phyloP scores from a whole-genome alignment of 371 early-diverging fungal species.

The Mortierella sp. region DNA sequence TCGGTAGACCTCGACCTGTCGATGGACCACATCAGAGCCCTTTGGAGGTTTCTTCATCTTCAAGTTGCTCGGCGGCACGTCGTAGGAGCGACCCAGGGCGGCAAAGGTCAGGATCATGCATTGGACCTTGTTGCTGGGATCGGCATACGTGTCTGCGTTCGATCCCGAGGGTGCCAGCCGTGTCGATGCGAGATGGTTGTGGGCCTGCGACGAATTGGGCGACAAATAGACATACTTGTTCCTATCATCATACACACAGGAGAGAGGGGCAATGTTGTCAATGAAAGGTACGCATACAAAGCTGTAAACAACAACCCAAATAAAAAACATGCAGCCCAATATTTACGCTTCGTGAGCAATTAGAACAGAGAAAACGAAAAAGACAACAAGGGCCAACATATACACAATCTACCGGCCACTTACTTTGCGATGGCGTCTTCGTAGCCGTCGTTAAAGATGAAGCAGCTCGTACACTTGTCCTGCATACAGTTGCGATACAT shows the following conservation, averaged over 20 bases:
- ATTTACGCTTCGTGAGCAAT: background rate
- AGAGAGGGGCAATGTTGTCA: background rate
- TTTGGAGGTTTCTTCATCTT: constrained; percentile 53
- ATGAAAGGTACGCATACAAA: background rate
- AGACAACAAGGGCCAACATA: background rate
- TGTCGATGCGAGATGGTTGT: constrained; percentile 23
- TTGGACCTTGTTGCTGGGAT: constrained; percentile 37
- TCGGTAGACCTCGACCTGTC: constrained; percentile 23
- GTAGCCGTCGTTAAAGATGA: constrained; percentile 54
- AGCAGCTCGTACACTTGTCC: constrained; percentile 55
- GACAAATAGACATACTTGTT: constrained; percentile 41
- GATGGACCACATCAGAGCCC: constrained; percentile 43
- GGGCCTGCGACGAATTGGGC: constrained; percentile 43
- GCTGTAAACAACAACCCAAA: background rate
- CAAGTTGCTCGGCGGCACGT: constrained; percentile 35
- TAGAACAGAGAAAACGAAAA: constrained; percentile 1
- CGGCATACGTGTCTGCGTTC: constrained; percentile 12
- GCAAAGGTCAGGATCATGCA: constrained; percentile 51
- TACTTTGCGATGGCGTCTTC: constrained; percentile 52
- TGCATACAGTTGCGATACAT: constrained; percentile 58
- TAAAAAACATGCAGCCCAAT: background rate
- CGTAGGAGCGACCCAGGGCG: constrained; percentile 44
- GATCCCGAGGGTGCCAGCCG: constrained; percentile 18
- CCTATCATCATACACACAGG: constrained; percentile 5
- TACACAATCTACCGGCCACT: background rate